These are phyloP conservation scores for Talaromyces thailandensis DNA, from an alignment of 495 filamentous ascomycete species.

Conservation along the genomic window DNA sequence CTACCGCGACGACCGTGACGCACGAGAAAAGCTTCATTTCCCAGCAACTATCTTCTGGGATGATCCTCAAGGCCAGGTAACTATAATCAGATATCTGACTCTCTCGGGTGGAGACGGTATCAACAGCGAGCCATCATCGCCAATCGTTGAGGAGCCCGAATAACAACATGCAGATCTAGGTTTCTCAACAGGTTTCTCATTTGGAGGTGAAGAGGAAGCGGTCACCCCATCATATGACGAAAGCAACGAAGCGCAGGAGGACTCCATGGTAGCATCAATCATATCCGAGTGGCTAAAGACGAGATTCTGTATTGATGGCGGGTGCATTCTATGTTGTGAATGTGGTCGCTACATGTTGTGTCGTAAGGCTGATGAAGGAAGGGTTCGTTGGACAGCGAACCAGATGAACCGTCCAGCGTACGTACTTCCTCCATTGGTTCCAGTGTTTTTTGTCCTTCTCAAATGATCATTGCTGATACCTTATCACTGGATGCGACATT, in stretches of 20 bases:
- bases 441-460: not conserved
- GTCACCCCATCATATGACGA: not conserved
- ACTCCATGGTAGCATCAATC: not conserved
- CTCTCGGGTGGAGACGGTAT: not conserved
- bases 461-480: not conserved
- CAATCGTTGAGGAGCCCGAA: not conserved
- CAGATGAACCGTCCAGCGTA: not conserved
- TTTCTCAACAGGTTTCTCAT: not conserved
- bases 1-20: not conserved
- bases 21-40: not conserved
- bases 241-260: not conserved
- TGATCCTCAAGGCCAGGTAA: not conserved
- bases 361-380: not conserved
- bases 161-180: not conserved
- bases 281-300: not conserved
- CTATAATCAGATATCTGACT: not conserved
- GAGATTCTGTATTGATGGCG: not conserved
- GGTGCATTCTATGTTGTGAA: not conserved
- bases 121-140: not conserved
- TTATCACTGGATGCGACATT: not conserved
- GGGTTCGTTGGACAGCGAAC: not conserved
- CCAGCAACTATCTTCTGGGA: not conserved
- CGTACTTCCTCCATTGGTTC: not conserved
- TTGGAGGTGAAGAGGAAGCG: not conserved
- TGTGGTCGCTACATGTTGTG: constrained; percentile 1